phyloP scores from a whole-genome alignment of 2,329 filamentous ascomycete genomes.

The Stagonosporopsis rhizophila region DNA sequence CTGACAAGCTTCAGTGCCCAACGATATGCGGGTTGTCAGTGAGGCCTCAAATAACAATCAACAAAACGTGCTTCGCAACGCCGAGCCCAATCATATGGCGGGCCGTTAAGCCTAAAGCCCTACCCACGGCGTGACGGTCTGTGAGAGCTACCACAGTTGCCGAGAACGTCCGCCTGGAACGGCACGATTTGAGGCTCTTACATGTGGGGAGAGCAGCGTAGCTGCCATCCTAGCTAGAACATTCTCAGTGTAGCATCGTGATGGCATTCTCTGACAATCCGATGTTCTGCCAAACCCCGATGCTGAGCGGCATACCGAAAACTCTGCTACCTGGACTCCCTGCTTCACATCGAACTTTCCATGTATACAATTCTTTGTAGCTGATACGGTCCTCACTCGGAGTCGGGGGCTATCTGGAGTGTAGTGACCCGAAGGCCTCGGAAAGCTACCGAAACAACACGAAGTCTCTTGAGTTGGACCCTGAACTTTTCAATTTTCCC shows the following conservation, averaged over 20 bases:
- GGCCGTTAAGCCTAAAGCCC: slow-evolving; percentile 6
- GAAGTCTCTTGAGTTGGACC: slow-evolving; percentile 8
- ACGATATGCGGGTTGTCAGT: background rate
- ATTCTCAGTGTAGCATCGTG: slow-evolving; percentile 11
- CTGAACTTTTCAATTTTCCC: background rate
- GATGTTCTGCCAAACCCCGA: slow-evolving; percentile 18
- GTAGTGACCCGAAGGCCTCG: slow-evolving; percentile 4
- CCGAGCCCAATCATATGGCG: slow-evolving; percentile 8
- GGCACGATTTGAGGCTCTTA: slow-evolving; percentile 9
- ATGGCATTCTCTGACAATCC: slow-evolving; percentile 21
- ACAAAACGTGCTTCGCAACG: background rate
- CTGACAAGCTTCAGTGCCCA: background rate
- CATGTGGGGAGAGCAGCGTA: slow-evolving; percentile 14
- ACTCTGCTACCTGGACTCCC: background rate
- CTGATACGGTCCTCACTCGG: background rate
- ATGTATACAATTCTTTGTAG: background rate
- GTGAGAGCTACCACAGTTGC: slow-evolving; percentile 9
- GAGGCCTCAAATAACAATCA: slow-evolving; percentile 1
- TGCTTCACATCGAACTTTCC: background rate
- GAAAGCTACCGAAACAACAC: slow-evolving; percentile 10
- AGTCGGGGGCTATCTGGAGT: background rate
- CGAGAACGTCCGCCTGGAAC: slow-evolving; percentile 10
- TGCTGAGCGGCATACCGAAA: slow-evolving; percentile 6
- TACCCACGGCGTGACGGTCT: slow-evolving; percentile 5
- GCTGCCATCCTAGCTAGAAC: slow-evolving; percentile 9